Evolutionary conservation across 164 flowering plant species (phyloP).

Genomic region (Annona cherimola): DNA sequence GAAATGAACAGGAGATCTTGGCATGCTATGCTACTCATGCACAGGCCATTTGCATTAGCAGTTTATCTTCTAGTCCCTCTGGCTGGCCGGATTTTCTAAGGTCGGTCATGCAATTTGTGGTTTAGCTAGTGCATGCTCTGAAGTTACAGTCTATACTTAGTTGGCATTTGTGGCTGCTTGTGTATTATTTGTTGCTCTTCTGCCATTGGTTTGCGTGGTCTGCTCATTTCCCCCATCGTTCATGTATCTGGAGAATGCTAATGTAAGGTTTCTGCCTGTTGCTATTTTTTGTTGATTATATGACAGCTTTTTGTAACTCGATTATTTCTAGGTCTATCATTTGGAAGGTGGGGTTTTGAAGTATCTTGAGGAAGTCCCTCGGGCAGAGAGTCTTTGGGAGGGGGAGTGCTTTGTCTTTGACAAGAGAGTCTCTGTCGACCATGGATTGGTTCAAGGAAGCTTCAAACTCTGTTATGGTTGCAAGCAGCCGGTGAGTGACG

Average conservation of each 20-base stretch:
- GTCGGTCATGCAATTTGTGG: background rate
- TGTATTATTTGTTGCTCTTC: background rate
- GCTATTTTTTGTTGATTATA: background rate
- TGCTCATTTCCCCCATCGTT: background rate
- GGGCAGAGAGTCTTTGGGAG: conserved; percentile 79
- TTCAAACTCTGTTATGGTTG: conserved; percentile 95
- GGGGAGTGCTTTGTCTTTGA: conserved; percentile 98
- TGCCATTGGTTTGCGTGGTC: background rate
- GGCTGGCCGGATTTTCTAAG: background rate
- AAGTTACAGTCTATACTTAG: background rate
- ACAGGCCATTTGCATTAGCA: background rate
- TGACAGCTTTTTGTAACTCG: background rate
- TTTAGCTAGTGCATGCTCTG: background rate
- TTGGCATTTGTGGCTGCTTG: background rate
- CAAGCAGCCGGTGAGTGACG: conserved; percentile 83
- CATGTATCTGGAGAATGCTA: background rate
- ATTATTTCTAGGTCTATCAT: conserved; percentile 69
- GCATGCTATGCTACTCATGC: background rate
- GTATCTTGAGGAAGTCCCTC: conserved; percentile 83
- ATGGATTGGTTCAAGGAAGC: conserved; percentile 74
- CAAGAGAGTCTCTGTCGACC: conserved; percentile 89
- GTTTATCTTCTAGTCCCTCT: background rate
- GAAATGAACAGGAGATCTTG: background rate
- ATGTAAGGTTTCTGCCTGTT: background rate
- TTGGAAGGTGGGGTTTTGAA: conserved; percentile 89